These are phyloP conservation scores for Gossypium ekmanianum DNA, from an alignment of 345 rosid genomes.

Conservation along the genomic window DNA sequence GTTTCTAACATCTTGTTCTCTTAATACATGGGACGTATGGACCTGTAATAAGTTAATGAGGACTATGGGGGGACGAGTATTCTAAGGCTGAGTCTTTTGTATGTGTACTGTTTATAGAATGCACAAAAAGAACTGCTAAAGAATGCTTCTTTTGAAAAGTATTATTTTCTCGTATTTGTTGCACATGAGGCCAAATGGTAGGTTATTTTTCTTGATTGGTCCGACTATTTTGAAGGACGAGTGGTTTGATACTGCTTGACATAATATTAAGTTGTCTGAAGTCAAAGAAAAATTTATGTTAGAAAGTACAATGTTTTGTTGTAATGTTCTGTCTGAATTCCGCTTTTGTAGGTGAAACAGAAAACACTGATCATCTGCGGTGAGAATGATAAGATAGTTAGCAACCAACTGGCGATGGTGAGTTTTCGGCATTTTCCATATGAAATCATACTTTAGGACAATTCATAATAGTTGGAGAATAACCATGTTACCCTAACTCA, in stretches of 20 bases:
- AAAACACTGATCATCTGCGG: conserved; percentile 63
- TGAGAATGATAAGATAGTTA: conserved; percentile 68
- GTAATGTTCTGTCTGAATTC: neutral
- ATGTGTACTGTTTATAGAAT: neutral
- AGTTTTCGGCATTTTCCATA: conserved; percentile 23
- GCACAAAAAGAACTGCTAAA: neutral
- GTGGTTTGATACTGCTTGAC: neutral
- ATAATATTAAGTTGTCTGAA: neutral
- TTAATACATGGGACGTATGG: neutral
- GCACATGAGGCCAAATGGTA: neutral
- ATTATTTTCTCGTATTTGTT: neutral
- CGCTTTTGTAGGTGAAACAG: conserved; percentile 52
- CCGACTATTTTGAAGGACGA: neutral
- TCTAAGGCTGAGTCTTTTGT: neutral
- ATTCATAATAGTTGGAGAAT: no score
- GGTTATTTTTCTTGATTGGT: neutral
- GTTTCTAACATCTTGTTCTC: neutral
- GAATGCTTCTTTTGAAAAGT: neutral
- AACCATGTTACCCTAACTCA: no score
- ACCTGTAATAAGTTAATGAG: neutral
- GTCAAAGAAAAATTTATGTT: neutral
- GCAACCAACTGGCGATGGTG: conserved; percentile 57
- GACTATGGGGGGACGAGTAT: no score
- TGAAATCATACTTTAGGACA: neutral
- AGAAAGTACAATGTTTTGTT: neutral